Base-by-base conservation (phyloP, 2,329 filamentous ascomycete species). In the Calycina marina region DNA sequence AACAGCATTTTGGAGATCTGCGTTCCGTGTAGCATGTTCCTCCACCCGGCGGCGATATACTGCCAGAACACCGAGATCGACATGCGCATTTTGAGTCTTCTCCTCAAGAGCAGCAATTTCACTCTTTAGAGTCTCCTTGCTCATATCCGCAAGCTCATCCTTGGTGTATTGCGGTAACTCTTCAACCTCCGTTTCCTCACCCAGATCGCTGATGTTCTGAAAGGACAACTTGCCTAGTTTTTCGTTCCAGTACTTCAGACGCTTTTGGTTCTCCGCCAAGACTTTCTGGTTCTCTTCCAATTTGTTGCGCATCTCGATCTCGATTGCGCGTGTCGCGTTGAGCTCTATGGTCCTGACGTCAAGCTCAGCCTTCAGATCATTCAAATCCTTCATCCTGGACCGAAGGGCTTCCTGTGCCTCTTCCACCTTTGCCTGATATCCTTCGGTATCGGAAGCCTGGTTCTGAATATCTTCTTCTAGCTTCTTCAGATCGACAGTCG, bases 241-340 rank as follows among this genome's bases (percentile, higher is more conserved):
- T 38, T 93, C 83, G 34, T 85, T 65, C 85, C 86, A 96, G 60
- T 93, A 83, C 22, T 67, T 69, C 25, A 81, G 67, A 38, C 81
- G 75, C 57, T 82, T 86, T 54, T 92, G 76, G 56, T 92, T 93
- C 50, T 96, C 88, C 0, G 61, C 57, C 10, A 96, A 67, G 6
- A 77, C 72, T 59, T 98, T 98, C 44, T 93, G 81, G 54, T 88
- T 90, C 52, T 96, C 88, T 51, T 96, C 90, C 1, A 98, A 75
- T 60, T 93, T 93, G 58, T 96, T 96, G 41, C 82, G 80, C 85
- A 96, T 94, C 57, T 98, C 90, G 39, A 98, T 94, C 56, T 98
- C 90, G 3, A 78, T 64, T 0, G 84, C 86, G 6, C 88, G 73
- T 0, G 80, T 93, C 50, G 84, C 79, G 50, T 96, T 94, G 35